Conservation (phyloP, 345 rosid genomes). For the Linum tenue region DNA sequence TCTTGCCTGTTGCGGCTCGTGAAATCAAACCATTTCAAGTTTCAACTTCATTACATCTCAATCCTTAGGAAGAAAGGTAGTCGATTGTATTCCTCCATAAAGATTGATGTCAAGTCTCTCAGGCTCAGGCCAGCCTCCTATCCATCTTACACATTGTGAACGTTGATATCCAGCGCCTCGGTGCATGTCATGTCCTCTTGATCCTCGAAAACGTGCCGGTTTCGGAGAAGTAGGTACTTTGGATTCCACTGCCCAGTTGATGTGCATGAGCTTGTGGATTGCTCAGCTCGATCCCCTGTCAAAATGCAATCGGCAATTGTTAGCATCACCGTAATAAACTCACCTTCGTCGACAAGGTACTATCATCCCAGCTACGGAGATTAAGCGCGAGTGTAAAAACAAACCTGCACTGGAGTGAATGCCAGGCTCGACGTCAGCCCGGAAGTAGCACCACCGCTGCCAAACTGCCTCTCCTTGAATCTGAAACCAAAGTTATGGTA, state of each 20-base stretch:
- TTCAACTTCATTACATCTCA: no score
- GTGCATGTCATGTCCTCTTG: slow-evolving; percentile 46
- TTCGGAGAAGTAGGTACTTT: slow-evolving; percentile 93
- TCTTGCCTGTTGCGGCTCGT: no score
- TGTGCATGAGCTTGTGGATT: slow-evolving; percentile 80
- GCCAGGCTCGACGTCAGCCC: slow-evolving; percentile 89
- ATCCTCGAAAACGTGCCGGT: slow-evolving; percentile 85
- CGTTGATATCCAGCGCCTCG: neutral
- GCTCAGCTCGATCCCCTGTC: slow-evolving; percentile 77
- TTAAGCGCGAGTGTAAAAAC: slow-evolving; percentile 9
- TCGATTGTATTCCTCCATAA: no score
- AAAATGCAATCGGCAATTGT: neutral
- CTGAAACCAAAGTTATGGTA: slow-evolving; percentile 26
- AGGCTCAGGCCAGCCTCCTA: no score
- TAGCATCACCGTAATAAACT: neutral
- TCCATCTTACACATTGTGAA: no score
- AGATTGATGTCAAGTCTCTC: no score
- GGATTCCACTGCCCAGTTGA: slow-evolving; percentile 79
- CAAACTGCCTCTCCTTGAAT: slow-evolving; percentile 70
- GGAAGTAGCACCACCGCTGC: slow-evolving; percentile 87
- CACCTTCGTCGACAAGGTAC: neutral
- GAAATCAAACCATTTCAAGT: no score
- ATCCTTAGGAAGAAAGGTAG: no score
- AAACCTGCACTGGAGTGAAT: slow-evolving; percentile 93
- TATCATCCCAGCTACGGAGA: neutral